A percentile compares a stretch with the other conserved stretches of the same genome.
phyloP scores from a whole-genome alignment of 805 yeast genomes.

The Cyberlindnera lachancei region DNA sequence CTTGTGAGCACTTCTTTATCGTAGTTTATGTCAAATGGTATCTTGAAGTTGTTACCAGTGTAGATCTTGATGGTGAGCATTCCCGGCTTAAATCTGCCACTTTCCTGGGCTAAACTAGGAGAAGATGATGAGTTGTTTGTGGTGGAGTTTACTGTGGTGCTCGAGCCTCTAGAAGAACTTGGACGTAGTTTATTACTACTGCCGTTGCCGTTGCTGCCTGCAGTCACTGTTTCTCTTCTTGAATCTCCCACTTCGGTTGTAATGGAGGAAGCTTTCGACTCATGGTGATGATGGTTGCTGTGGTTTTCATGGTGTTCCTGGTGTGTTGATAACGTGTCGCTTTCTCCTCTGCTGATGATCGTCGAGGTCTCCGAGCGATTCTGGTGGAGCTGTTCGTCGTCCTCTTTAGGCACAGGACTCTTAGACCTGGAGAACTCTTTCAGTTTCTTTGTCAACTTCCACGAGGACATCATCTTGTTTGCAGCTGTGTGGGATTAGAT shows the following conservation, averaged over 20 bases:
- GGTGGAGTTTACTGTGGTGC: background rate
- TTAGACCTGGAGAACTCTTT: conserved; percentile 21
- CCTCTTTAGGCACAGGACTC: conserved; percentile 11
- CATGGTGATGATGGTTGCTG: conserved; percentile 2
- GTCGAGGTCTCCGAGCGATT: conserved; percentile 5
- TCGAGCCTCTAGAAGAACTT: conserved; percentile 5
- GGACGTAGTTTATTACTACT: background rate
- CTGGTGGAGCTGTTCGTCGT: conserved; percentile 3
- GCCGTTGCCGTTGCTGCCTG: background rate
- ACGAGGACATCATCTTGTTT: conserved; percentile 23
- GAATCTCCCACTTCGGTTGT: conserved; percentile 3
- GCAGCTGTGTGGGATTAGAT: no score
- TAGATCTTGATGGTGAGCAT: conserved; percentile 71
- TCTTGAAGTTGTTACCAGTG: conserved; percentile 54
- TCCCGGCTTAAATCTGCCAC: conserved; percentile 50
- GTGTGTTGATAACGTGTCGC: background rate
- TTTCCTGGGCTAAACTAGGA: background rate
- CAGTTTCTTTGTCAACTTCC: conserved; percentile 39
- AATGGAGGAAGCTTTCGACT: conserved; percentile 5
- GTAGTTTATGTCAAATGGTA: conserved; percentile 66
- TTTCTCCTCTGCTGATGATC: conserved; percentile 4
- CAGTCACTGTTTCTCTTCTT: conserved; percentile 11
- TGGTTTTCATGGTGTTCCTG: no score
- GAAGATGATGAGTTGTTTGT: background rate
- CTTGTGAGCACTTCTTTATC: conserved; percentile 59